phyloP scores from a whole-genome alignment of 23 red algal genomes.

The Gracilaria gracilis region DNA sequence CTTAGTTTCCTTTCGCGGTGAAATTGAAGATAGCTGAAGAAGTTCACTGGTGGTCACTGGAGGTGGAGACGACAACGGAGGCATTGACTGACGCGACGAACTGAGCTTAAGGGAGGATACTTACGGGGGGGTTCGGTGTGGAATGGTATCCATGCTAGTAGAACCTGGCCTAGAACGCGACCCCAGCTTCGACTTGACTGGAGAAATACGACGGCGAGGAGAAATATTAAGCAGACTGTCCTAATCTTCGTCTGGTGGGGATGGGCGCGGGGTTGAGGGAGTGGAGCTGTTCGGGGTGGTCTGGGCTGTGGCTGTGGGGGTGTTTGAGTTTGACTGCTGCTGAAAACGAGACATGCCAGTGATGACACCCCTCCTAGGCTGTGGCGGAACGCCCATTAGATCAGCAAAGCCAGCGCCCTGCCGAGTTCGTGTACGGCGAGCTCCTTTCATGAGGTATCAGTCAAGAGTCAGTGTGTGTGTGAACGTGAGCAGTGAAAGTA shows the following conservation, averaged over 20 bases:
- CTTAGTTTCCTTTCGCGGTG: not conserved
- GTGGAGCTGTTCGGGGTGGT: constrained; percentile 32
- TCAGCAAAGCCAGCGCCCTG: constrained; percentile 51
- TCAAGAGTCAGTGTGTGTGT: constrained; percentile 7
- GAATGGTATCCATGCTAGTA: not conserved
- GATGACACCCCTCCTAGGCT: constrained; percentile 39
- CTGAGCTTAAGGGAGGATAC: not conserved
- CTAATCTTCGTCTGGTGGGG: constrained; percentile 45
- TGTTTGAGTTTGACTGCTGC: constrained; percentile 10
- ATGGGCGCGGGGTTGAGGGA: constrained; percentile 37
- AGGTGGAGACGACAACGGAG: not conserved
- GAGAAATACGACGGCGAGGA: constrained; percentile 51
- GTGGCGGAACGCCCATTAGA: constrained; percentile 28
- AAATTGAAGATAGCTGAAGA: not conserved
- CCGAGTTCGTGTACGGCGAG: constrained; percentile 46
- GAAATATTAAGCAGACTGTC: constrained; percentile 33
- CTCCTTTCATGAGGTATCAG: constrained; percentile 64
- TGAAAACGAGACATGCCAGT: constrained; percentile 39
- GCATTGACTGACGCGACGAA: not conserved
- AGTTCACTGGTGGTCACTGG: not conserved
- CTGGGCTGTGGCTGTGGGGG: not conserved
- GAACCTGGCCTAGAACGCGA: constrained; percentile 31
- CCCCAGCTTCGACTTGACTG: constrained; percentile 15
- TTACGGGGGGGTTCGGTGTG: not conserved
- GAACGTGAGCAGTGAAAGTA: not conserved